These are phyloP conservation scores for Taphrina populina DNA, from an alignment of 1,139 yeast species.

Conservation along the genomic window DNA sequence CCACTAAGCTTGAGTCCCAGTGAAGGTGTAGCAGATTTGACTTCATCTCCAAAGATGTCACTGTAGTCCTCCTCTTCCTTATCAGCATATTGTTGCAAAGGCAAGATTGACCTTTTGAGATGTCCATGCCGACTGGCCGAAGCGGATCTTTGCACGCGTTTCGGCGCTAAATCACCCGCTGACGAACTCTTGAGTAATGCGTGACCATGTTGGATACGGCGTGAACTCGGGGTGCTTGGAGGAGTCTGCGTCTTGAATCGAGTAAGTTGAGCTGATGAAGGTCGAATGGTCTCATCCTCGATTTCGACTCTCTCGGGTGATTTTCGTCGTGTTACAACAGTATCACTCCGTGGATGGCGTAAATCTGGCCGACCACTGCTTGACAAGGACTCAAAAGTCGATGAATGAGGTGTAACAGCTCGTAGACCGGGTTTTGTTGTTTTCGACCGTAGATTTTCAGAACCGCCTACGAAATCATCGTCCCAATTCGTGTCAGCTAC, in stretches of 20 bases:
- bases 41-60: conserved; percentile 22
- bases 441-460: neutral
- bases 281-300: conserved; percentile 6
- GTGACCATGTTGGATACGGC: neutral
- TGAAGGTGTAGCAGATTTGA: neutral
- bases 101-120: neutral
- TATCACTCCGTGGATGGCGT: neutral
- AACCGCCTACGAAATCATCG: conserved; percentile 34
- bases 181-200: neutral
- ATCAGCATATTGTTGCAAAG: conserved; percentile 15
- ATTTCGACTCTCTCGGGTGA: neutral
- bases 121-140: neutral
- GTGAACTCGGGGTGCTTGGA: conserved; percentile 4
- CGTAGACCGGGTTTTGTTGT: neutral
- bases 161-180: neutral
- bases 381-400: no score
- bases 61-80: conserved; percentile 26
- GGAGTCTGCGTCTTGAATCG: neutral
- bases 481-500: conserved; percentile 36
- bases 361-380: neutral
- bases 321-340: conserved; percentile 2
- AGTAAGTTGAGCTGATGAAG: conserved; percentile 9
- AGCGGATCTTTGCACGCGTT: neutral
- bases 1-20: neutral
- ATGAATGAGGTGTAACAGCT: no score